Base-by-base conservation (phyloP, 2,329 filamentous ascomycete genomes). In the Fusarium sulawesiense region DNA sequence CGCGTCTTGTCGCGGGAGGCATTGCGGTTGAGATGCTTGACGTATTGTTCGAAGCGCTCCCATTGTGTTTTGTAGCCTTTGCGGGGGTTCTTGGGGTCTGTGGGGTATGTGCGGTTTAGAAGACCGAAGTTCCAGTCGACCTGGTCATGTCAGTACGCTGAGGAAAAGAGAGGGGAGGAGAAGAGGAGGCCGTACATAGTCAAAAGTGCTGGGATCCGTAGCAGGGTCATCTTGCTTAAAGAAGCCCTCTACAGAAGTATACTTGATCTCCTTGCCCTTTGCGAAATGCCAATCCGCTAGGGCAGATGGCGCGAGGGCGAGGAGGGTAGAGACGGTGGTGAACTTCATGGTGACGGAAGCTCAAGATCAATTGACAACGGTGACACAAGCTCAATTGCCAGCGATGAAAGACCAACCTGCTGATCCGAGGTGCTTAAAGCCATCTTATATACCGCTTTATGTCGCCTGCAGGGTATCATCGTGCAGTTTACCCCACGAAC, bases 71-170 rank as follows among this genome's bases (percentile, higher is more conserved):
- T 82, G 62, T 78, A 74, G 21, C 79, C 78, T 18, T 79, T 68
- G 48, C 69, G 69, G n/a, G 68, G 66, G 55, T 81, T 78, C 45
- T 76, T 75, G 42, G 76, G 71, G 71, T 91, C 88, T 3, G 84
- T 87, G 8, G 86, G 82, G 75, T 92, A 92, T 2, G 84, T 84
- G 49, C 85, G 85, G 73, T 91, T 85, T 66, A 92, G 84, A 23
- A 93, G 82, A 29, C 91, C 91, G 74, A 91, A 91, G 79, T 91
- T 92, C 59, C 80, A 81, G 30, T 83, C 79, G 27, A 85, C 87
- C 88, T 91, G 10, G 9, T 27, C 25, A 27, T 27, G 25, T 27
- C 10, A 27, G 25, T 10, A 27, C 25, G 25, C 25, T 27, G 25
- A 27, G 25, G 25, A 4, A 27, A 27, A 27, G 25, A 10, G 27